These are phyloP conservation scores for Angomonas desouzai DNA, from an alignment of 208 protist species.

Conservation along the genomic window DNA sequence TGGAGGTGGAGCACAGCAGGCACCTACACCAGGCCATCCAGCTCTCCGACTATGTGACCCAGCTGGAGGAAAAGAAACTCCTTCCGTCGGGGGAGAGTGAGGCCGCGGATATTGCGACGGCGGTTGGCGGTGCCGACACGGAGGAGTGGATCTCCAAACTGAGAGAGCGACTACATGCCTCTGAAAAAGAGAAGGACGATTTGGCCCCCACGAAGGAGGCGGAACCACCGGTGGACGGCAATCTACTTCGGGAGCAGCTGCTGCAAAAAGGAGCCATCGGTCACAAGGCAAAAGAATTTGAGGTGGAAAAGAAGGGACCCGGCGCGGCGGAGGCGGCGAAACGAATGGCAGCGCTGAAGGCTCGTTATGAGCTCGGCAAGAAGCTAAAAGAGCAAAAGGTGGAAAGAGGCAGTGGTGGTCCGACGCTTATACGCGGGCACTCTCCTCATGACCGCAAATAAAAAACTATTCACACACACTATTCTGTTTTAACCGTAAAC, in stretches of 20 bases:
- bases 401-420: constrained; percentile 2
- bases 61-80: constrained; percentile 12
- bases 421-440: constrained; percentile 59
- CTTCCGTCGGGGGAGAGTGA: background rate
- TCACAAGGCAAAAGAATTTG: background rate
- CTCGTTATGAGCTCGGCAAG: constrained; percentile 61
- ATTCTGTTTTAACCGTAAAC: constrained; percentile 14
- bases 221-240: constrained; percentile 41
- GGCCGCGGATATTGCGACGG: too few relatives aligned
- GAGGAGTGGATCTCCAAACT: constrained; percentile 62
- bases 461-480: background rate
- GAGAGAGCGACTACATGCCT: constrained; percentile 30
- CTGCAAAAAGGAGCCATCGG: constrained; percentile 45
- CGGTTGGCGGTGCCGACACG: too few relatives aligned
- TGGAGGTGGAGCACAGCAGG: constrained; percentile 62
- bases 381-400: constrained; percentile 25
- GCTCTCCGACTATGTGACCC: constrained; percentile 71
- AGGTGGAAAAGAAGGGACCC: background rate
- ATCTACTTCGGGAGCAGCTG: constrained; percentile 53
- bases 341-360: constrained; percentile 67
- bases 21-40: constrained; percentile 63
- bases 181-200: constrained; percentile 8
- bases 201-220: background rate
- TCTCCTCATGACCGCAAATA: constrained; percentile 32
- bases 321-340: constrained; percentile 29